phyloP scores from a whole-genome alignment of 2,329 filamentous ascomycete species.

The Pseudocercospora fuligena region DNA sequence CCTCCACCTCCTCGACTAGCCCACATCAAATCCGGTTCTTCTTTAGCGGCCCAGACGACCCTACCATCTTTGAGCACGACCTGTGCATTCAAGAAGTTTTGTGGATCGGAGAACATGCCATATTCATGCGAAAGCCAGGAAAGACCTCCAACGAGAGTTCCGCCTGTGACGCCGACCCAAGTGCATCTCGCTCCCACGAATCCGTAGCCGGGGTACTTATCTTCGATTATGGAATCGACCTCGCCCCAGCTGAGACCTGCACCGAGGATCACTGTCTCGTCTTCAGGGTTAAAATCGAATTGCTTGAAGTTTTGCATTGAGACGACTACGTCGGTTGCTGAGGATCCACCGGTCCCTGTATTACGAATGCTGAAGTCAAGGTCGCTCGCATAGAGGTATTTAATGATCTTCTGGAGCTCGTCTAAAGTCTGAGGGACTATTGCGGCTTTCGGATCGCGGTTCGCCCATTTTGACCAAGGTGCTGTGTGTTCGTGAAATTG shows the following conservation, averaged over 20 bases:
- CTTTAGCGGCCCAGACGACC: slow-evolving; percentile 43
- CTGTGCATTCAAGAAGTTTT: slow-evolving; percentile 48
- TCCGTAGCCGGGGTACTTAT: slow-evolving; percentile 42
- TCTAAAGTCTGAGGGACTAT: slow-evolving; percentile 40
- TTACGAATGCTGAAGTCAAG: slow-evolving; percentile 47
- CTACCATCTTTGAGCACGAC: slow-evolving; percentile 46
- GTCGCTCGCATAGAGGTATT: slow-evolving; percentile 38
- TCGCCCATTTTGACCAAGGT: slow-evolving; percentile 43
- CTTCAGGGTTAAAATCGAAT: slow-evolving; percentile 42
- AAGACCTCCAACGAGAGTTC: slow-evolving; percentile 45
- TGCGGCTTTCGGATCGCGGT: slow-evolving; percentile 43
- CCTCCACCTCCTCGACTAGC: slow-evolving; percentile 49
- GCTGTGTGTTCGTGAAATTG: slow-evolving; percentile 24
- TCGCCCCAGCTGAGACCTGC: slow-evolving; percentile 46
- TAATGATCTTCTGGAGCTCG: slow-evolving; percentile 40
- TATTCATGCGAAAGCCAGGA: slow-evolving; percentile 47
- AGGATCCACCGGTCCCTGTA: slow-evolving; percentile 44
- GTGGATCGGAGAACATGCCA: slow-evolving; percentile 46
- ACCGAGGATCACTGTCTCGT: slow-evolving; percentile 43
- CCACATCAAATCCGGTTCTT: slow-evolving; percentile 49
- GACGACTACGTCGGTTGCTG: slow-evolving; percentile 45
- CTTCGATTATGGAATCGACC: slow-evolving; percentile 44
- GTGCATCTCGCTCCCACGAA: slow-evolving; percentile 45
- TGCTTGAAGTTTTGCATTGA: slow-evolving; percentile 45
- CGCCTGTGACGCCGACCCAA: slow-evolving; percentile 48